These are phyloP conservation scores for Tulasnella sp. DNA, from an alignment of 768 basidiomycete species.

Conservation along the genomic window DNA sequence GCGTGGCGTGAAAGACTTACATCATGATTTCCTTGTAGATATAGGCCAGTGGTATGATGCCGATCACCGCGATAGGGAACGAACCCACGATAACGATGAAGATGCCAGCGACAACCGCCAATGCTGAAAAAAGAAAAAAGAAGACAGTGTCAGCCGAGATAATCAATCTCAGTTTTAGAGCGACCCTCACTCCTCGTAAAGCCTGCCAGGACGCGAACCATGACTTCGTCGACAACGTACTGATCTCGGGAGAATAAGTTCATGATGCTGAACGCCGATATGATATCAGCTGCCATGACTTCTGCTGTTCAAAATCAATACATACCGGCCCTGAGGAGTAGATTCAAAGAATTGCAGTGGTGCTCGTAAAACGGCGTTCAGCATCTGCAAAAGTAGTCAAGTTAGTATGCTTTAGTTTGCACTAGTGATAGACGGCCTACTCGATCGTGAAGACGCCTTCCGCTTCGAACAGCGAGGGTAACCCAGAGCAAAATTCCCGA, in stretches of 20 bases:
- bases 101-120: slow-evolving; percentile 32
- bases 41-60: slow-evolving; percentile 63
- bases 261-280: slow-evolving; percentile 51
- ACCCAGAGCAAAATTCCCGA: slow-evolving; percentile 65
- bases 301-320: background rate
- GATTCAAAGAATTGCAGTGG: slow-evolving; percentile 84
- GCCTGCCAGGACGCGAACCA: slow-evolving; percentile 64
- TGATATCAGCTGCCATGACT: background rate
- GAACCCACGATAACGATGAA: slow-evolving; percentile 60
- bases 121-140: too few species aligned
- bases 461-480: slow-evolving; percentile 61
- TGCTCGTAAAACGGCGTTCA: slow-evolving; percentile 67
- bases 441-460: slow-evolving; percentile 64
- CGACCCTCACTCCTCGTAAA: slow-evolving; percentile 43
- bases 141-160: background rate
- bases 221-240: slow-evolving; percentile 58
- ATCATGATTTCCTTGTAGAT: slow-evolving; percentile 73
- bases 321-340: slow-evolving; percentile 74
- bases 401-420: too few species aligned
- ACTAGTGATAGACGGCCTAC: slow-evolving; percentile 37
- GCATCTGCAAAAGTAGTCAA: slow-evolving; percentile 43
- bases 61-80: slow-evolving; percentile 72
- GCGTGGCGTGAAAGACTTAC: slow-evolving; percentile 33
- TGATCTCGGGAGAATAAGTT: slow-evolving; percentile 88
- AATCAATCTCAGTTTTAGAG: background rate